Evolutionary conservation across 192 early-diverging fungal genomes (phyloP).

Genomic region (Backusella tuberculispora): DNA sequence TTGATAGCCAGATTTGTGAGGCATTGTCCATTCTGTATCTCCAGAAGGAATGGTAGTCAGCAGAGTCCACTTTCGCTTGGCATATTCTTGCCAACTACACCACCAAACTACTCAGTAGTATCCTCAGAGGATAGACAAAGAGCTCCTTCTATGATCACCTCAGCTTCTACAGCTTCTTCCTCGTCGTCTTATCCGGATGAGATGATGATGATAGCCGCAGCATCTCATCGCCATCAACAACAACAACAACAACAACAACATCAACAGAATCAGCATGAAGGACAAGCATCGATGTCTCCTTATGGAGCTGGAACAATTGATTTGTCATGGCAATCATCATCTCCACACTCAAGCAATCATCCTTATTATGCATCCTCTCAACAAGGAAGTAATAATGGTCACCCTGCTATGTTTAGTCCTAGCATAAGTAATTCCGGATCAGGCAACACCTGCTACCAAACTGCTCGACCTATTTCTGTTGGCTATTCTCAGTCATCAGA

Average conservation of each 20-base stretch:
- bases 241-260: not conserved
- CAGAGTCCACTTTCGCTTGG: slow-evolving; percentile 29
- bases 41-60: slow-evolving; percentile 44
- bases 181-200: slow-evolving; percentile 23
- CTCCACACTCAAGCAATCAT: not conserved
- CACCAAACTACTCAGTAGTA: slow-evolving; percentile 11
- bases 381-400: slow-evolving; percentile 3
- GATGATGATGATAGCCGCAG: slow-evolving; percentile 21
- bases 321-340: slow-evolving; percentile 20
- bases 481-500: slow-evolving; percentile 15
- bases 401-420: slow-evolving; percentile 13
- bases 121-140: slow-evolving; percentile 7
- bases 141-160: slow-evolving; percentile 23
- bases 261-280: not conserved
- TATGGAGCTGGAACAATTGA: slow-evolving; percentile 20
- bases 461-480: not conserved
- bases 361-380: slow-evolving; percentile 15
- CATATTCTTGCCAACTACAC: slow-evolving; percentile 15
- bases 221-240: not conserved
- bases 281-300: slow-evolving; percentile 14
- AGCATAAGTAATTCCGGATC: not conserved
- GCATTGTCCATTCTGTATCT: slow-evolving; percentile 48
- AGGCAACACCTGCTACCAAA: not conserved
- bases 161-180: slow-evolving; percentile 8
- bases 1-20: slow-evolving; percentile 53